Base-by-base conservation (phyloP, 257 asterid species). In the Scutellaria barbata region DNA sequence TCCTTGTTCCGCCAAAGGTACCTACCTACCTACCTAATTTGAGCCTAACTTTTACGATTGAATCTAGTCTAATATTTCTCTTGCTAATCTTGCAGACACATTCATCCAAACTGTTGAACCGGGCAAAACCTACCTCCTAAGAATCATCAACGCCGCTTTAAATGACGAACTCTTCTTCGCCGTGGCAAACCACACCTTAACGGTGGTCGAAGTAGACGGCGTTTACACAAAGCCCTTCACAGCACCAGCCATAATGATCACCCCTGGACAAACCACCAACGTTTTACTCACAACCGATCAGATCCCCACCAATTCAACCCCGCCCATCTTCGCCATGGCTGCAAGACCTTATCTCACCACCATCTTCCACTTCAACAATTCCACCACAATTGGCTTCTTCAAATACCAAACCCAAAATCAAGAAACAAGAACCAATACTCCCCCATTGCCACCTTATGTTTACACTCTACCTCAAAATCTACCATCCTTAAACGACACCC, bases 191-290 rank as follows among this genome's bases (percentile, higher is more conserved):
- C 98, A 92, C 79, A 92, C 46, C 5, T 57, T 88, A 25, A 92
- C 90, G 3, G 98, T 92, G 39, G 96, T 92, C 0, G 96, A 89
- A 20, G 85, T 85, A 8, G 98, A 92, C 50, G 89, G 83, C 0
- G 77, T 54, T 30, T 92, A 92, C 72, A 85, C 92, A 43, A 92
- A 92, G 66, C 95, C 95, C 58, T 88, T 88, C 52, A 56, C 74
- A 0, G 86, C 96, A 3, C 39, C 83, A 7, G 92, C 96, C 14
- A 80, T 92, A 16, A 81, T 89, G 90, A 65, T 92, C 47, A 56
- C 94, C 8, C 98, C 98, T 0, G 98, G 98, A 8, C 96, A 92
- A 65, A 89, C 98, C 72, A 88, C 89, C 22, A 88, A 76, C 37
- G 95, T 85, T 3, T 43, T 92, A 7, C 77, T 89, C 70, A 84